Conservation (phyloP, 202 grass and related monocot species). For the Bolboschoenoplectus hybrid region DNA sequence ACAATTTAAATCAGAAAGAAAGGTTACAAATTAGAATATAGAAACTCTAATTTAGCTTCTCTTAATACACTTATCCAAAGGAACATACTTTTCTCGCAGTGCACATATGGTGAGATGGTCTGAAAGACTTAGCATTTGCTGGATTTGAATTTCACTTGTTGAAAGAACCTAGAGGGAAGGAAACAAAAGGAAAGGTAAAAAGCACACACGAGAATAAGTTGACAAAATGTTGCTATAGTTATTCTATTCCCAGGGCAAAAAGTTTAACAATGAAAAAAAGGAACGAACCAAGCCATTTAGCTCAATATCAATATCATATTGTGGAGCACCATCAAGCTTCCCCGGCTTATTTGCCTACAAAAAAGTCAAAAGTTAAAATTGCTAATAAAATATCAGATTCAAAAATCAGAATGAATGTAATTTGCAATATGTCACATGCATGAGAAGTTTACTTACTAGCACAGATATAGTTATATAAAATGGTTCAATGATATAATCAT, state of each 20-base stretch:
- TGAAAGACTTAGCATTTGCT: conserved; percentile 72
- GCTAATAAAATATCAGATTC: conserved; percentile 27
- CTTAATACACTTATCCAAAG: conserved; percentile 16
- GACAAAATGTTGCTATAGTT: conserved; percentile 1
- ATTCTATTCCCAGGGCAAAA: conserved; percentile 25
- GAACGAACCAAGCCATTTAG: conserved; percentile 81
- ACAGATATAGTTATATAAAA: conserved; percentile 75
- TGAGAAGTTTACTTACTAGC: conserved; percentile 62
- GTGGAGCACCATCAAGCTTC: conserved; percentile 79
- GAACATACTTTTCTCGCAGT: conserved; percentile 75
- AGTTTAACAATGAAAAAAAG: conserved; percentile 32
- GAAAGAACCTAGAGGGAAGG: conserved; percentile 60
- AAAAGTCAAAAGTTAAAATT: conserved; percentile 40
- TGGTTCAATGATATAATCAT: conserved; percentile 83
- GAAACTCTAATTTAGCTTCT: not conserved
- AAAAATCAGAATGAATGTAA: conserved; percentile 35
- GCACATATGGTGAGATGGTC: conserved; percentile 87
- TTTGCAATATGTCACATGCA: conserved; percentile 1
- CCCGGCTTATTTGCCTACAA: conserved; percentile 74
- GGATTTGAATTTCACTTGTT: conserved; percentile 74
- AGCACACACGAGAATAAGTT: conserved; percentile 36
- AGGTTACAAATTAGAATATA: conserved; percentile 7
- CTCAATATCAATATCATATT: conserved; percentile 79
- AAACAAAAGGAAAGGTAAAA: conserved; percentile 47
- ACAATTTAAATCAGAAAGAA: not conserved